A percentile compares a stretch with the other conserved stretches of the same genome.
Evolutionary conservation across 257 asterid species (phyloP).

Genomic region (Solanum pimpinellifolium): DNA sequence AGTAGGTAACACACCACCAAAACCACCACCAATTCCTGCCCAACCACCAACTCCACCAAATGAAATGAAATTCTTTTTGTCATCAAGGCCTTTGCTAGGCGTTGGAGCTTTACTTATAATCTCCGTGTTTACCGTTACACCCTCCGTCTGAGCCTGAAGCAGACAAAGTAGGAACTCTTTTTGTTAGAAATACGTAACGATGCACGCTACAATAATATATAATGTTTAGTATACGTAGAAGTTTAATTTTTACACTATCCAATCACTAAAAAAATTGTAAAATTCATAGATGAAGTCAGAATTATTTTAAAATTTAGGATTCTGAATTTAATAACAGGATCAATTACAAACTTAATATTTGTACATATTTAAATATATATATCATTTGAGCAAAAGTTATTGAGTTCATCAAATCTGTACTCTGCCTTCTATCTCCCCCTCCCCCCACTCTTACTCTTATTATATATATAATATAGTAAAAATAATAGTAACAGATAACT

Average conservation of each 20-base stretch:
- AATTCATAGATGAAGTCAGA: not conserved
- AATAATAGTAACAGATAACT: not conserved
- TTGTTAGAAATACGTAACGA: not conserved
- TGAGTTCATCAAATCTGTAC: rapidly evolving
- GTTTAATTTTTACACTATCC: not conserved
- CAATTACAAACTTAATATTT: rapidly evolving
- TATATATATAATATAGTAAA: not conserved
- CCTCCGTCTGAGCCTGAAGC: not conserved
- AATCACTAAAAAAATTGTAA: not conserved
- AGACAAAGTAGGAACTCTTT: not conserved
- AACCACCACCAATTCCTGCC: conserved; percentile 26
- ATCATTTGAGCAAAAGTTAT: too few species aligned
- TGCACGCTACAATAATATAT: not conserved
- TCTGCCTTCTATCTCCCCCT: too few species aligned
- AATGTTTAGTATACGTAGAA: not conserved
- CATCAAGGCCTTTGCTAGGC: conserved; percentile 19
- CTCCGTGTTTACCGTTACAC: conserved; percentile 8
- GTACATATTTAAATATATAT: too few species aligned
- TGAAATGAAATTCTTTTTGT: conserved; percentile 49
- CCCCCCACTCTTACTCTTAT: too few species aligned
- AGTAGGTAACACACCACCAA: conserved; percentile 17
- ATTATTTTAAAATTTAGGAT: rapidly evolving
- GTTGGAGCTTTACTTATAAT: conserved; percentile 10
- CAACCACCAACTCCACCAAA: conserved; percentile 54
- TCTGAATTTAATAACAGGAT: too few species aligned